These are phyloP conservation scores for Ganoderma lingzhi DNA, from an alignment of 1,284 basidiomycete species.

Conservation along the genomic window DNA sequence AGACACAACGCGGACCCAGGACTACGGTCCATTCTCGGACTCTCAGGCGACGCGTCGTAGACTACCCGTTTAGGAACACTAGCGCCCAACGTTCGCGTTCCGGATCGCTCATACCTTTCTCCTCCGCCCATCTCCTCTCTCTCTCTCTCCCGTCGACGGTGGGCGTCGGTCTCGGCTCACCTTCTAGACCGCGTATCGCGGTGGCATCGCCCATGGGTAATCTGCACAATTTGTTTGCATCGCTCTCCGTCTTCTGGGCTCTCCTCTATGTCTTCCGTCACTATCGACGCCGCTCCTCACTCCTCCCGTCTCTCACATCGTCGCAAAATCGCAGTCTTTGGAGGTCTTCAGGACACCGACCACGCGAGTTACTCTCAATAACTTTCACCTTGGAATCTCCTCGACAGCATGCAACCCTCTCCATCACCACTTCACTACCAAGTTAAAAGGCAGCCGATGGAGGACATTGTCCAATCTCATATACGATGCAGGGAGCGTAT, in stretches of 20 bases:
- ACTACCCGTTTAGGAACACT: constrained; percentile 24
- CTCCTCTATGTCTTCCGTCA: constrained; percentile 27
- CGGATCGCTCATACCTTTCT: too few species aligned
- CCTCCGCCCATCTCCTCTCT: too few species aligned
- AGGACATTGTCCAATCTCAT: constrained; percentile 41
- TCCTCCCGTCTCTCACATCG: constrained; percentile 24
- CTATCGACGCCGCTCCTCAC: constrained; percentile 18
- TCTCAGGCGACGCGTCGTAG: constrained; percentile 29
- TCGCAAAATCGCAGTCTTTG: constrained; percentile 15
- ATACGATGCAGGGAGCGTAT: constrained; percentile 60
- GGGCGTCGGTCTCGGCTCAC: not conserved
- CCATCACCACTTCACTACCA: constrained; percentile 50
- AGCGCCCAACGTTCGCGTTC: not conserved
- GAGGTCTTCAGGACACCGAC: constrained; percentile 22
- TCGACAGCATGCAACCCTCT: constrained; percentile 59
- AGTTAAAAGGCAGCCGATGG: constrained; percentile 22
- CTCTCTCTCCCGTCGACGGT: not conserved
- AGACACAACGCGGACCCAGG: constrained; percentile 8
- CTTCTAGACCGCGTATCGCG: not conserved
- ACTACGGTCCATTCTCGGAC: not conserved
- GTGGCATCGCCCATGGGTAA: not conserved
- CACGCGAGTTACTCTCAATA: constrained; percentile 35
- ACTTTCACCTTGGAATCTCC: constrained; percentile 55
- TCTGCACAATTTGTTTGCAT: constrained; percentile 14
- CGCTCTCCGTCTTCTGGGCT: constrained; percentile 33